These are phyloP conservation scores for Mycena venus DNA, from an alignment of 768 basidiomycete genomes.

Conservation along the genomic window DNA sequence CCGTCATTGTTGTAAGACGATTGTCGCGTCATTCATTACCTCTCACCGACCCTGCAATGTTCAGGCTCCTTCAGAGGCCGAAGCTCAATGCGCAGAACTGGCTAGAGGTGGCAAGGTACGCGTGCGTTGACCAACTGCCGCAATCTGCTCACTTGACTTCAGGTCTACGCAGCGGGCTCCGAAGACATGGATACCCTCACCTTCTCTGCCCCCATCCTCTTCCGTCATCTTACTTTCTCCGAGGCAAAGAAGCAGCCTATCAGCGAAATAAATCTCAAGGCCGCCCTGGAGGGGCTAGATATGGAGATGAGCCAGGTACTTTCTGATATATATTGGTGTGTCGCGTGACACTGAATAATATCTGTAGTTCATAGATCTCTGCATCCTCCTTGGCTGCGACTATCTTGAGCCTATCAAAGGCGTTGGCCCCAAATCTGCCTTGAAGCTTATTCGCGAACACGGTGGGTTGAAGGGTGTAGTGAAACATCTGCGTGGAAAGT, in stretches of 20 bases:
- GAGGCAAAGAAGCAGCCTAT: slow-evolving; percentile 98
- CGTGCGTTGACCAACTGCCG: not conserved
- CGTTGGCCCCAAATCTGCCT: slow-evolving; percentile 93
- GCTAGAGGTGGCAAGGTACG: slow-evolving; percentile 93
- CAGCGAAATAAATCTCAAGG: slow-evolving; percentile 87
- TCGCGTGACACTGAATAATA: not conserved
- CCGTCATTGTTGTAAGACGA: slow-evolving; percentile 84
- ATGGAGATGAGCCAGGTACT: slow-evolving; percentile 92
- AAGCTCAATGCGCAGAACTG: slow-evolving; percentile 98
- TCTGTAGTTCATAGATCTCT: slow-evolving; percentile 92
- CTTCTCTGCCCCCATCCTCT: slow-evolving; percentile 91
- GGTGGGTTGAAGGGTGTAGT: slow-evolving; percentile 80
- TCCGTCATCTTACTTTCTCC: slow-evolving; percentile 96
- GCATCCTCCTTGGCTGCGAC: slow-evolving; percentile 96
- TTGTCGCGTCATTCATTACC: not conserved
- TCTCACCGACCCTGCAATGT: slow-evolving; percentile 13
- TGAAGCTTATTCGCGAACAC: slow-evolving; percentile 91
- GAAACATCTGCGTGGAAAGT: slow-evolving; percentile 85
- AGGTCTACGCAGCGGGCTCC: slow-evolving; percentile 98
- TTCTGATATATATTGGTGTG: not conserved
- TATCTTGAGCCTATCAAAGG: slow-evolving; percentile 99
- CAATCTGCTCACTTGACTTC: not conserved
- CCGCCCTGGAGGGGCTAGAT: slow-evolving; percentile 87
- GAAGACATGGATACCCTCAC: slow-evolving; percentile 99
- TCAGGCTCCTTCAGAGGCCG: slow-evolving; percentile 98